Evolutionary conservation across 176 grass and related monocot species (phyloP).

Genomic region (Bonia amplexicaulis): DNA sequence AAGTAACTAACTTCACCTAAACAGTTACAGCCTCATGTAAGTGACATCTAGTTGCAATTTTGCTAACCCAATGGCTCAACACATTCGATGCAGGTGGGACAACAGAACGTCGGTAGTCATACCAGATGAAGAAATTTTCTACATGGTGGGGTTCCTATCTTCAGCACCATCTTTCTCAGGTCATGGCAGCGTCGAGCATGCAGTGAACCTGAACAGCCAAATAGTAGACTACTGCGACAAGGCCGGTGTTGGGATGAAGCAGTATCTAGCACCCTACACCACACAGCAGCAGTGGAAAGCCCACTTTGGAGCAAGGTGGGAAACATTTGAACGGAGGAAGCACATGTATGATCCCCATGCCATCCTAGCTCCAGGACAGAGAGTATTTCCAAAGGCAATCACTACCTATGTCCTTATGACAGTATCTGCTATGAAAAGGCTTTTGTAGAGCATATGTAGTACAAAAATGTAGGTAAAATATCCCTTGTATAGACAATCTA

Average conservation of each 20-base stretch:
- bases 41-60: background rate
- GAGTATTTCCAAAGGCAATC: conserved; percentile 70
- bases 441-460: conserved; percentile 43
- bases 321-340: conserved; percentile 81
- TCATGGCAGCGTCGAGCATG: conserved; percentile 47
- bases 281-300: conserved; percentile 79
- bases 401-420: conserved; percentile 46
- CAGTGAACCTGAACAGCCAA: conserved; percentile 61
- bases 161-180: conserved; percentile 53
- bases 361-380: conserved; percentile 87
- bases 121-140: conserved; percentile 89
- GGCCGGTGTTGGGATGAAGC: conserved; percentile 63
- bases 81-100: conserved; percentile 64
- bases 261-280: conserved; percentile 79
- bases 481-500: conserved; percentile 42
- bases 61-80: conserved; percentile 11
- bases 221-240: conserved; percentile 68
- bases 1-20: conserved; percentile 44
- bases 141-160: conserved; percentile 82
- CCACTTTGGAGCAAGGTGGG: conserved; percentile 95
- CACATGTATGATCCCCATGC: conserved; percentile 72
- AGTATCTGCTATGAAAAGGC: conserved; percentile 21
- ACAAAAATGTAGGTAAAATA: conserved; percentile 47
- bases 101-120: conserved; percentile 80
- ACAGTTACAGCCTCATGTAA: background rate